phyloP scores from a whole-genome alignment of 2,329 filamentous ascomycete species.

The Blumeriella jaapii region DNA sequence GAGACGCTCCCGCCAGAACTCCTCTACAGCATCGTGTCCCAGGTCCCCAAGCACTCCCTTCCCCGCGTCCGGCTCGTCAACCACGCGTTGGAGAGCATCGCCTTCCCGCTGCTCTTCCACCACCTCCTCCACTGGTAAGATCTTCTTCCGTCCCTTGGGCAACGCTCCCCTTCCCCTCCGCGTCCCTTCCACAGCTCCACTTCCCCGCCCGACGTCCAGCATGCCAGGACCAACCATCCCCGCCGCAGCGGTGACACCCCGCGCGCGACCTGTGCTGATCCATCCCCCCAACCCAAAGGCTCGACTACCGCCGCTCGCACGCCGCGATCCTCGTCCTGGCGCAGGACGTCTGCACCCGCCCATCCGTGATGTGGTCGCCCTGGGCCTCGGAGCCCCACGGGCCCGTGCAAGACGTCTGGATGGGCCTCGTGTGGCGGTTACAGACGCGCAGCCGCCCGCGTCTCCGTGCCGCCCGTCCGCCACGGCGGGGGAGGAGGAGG shows the following conservation, averaged over 20 bases:
- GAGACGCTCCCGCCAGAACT: slow-evolving; percentile 15
- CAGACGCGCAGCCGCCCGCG: not conserved
- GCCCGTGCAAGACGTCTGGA: slow-evolving; percentile 8
- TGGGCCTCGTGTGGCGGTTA: slow-evolving; percentile 15
- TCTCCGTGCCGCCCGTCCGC: not conserved
- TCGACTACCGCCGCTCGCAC: slow-evolving; percentile 3
- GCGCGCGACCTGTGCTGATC: slow-evolving; percentile 8
- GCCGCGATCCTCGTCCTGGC: slow-evolving; percentile 7
- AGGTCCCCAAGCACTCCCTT: slow-evolving; percentile 12
- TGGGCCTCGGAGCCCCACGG: slow-evolving; percentile 11
- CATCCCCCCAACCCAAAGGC: slow-evolving; percentile 1
- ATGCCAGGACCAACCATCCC: too few relatives aligned
- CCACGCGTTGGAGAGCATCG: slow-evolving; percentile 11
- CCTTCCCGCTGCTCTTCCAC: slow-evolving; percentile 14
- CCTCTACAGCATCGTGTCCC: slow-evolving; percentile 10
- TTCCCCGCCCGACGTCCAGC: too few relatives aligned
- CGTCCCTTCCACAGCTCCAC: too few relatives aligned
- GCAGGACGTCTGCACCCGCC: slow-evolving; percentile 10
- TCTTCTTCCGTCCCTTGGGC: not conserved
- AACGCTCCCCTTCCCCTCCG: not conserved
- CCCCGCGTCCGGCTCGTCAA: slow-evolving; percentile 11
- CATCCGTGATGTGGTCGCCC: slow-evolving; percentile 16
- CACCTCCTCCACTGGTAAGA: slow-evolving; percentile 11
- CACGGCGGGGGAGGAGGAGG: not conserved
- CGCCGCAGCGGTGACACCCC: slow-evolving; percentile 6